Evolutionary conservation across 2,329 filamentous ascomycete genomes (phyloP).

Genomic region (Stagonosporopsis rhizophila): DNA sequence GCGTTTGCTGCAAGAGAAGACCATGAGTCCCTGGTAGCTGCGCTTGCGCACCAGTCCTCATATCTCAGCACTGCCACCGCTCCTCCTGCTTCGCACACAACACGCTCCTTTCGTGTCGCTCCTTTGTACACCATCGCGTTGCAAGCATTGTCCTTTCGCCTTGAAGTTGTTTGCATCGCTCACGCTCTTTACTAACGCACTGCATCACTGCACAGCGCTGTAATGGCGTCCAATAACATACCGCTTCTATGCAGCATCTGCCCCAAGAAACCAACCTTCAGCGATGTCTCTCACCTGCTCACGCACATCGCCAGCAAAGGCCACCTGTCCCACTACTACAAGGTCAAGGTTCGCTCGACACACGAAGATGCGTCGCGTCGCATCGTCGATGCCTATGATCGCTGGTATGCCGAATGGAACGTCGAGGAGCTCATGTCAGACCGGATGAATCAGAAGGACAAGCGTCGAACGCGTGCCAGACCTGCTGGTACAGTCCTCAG

Average conservation of each 20-base stretch:
- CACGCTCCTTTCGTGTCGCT: slow-evolving; percentile 48
- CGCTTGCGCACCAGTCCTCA: slow-evolving; percentile 29
- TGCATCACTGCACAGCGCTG: slow-evolving; percentile 25
- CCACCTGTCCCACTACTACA: slow-evolving; percentile 86
- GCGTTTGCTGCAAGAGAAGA: slow-evolving; percentile 21
- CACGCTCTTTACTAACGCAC: slow-evolving; percentile 35
- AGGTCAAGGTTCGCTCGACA: slow-evolving; percentile 74
- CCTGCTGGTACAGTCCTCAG: slow-evolving; percentile 37
- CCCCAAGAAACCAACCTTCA: slow-evolving; percentile 79
- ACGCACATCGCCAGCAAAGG: slow-evolving; percentile 93
- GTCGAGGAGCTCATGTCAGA: slow-evolving; percentile 78
- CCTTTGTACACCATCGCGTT: slow-evolving; percentile 34
- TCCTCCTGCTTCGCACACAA: slow-evolving; percentile 42
- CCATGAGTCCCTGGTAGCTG: slow-evolving; percentile 34
- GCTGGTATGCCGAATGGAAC: slow-evolving; percentile 77
- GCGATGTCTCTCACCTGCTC: slow-evolving; percentile 88
- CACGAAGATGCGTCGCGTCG: slow-evolving; percentile 70
- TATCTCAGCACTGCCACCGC: slow-evolving; percentile 36
- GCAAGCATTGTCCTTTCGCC: slow-evolving; percentile 38
- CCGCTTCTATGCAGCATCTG: slow-evolving; percentile 85
- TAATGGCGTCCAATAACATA: slow-evolving; percentile 57
- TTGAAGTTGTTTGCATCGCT: slow-evolving; percentile 27
- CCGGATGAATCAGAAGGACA: slow-evolving; percentile 77
- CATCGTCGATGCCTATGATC: slow-evolving; percentile 72
- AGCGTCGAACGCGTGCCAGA: slow-evolving; percentile 61